phyloP scores from a whole-genome alignment of 228 moss, liverwort and hornwort species.

The Sphagnum magellanicum region DNA sequence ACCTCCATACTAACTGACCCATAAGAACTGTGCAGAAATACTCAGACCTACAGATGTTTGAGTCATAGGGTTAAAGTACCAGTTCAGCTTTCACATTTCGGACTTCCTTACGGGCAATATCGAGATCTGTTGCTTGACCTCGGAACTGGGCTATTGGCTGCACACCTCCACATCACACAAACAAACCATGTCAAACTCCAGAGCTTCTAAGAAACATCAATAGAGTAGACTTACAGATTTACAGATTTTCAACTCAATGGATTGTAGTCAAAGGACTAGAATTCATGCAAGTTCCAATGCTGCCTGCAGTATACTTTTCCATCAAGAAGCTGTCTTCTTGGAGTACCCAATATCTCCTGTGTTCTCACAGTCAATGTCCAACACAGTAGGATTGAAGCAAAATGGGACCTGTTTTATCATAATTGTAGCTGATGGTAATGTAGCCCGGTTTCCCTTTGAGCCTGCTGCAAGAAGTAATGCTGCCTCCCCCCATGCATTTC shows the following conservation, averaged over 20 bases:
- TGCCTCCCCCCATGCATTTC: constrained; percentile 99
- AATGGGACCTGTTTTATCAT: constrained; percentile 80
- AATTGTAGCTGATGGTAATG: constrained; percentile 90
- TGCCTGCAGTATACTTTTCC: no score
- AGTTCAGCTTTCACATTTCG: constrained; percentile 90
- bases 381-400: not conserved
- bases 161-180: not conserved
- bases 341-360: no score
- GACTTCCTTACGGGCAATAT: constrained; percentile 93
- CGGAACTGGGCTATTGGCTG: constrained; percentile 96
- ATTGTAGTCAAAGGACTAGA: no score
- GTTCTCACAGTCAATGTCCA: no score
- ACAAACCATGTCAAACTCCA: no score
- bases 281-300: no score
- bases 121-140: constrained; percentile 95
- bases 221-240: no score
- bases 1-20: no score
- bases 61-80: constrained; percentile 15
- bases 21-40: not conserved
- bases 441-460: constrained; percentile 89
- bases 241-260: no score
- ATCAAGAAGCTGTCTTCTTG: no score
- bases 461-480: constrained; percentile 87
- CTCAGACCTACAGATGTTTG: not conserved
- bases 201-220: no score